Evolutionary conservation across 805 yeast species (phyloP).

Genomic region (Yarrowia sp.): DNA sequence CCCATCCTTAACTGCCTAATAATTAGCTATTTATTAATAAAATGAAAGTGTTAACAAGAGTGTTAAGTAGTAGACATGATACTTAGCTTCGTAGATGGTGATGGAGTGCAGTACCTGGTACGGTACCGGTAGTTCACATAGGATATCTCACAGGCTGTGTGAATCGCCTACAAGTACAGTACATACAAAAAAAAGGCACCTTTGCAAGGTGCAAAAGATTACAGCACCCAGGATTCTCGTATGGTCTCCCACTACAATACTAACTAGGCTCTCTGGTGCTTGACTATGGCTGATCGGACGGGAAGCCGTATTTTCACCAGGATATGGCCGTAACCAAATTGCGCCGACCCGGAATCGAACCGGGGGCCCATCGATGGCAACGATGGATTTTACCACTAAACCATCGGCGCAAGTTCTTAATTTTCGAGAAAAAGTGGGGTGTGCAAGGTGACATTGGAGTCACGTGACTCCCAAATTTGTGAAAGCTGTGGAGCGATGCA

Average conservation of each 20-base stretch:
- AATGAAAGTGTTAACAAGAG: not conserved
- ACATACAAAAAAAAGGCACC: too few relatives aligned
- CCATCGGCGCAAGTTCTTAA: slow-evolving; percentile 10
- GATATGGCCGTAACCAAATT: slow-evolving; percentile 28
- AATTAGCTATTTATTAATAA: slow-evolving; percentile 13
- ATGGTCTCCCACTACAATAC: slow-evolving; percentile 34
- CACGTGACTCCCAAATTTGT: slow-evolving; percentile 9
- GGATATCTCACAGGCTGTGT: too few relatives aligned
- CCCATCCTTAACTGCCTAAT: not conserved
- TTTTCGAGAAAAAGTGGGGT: too few relatives aligned
- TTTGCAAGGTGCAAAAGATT: not conserved
- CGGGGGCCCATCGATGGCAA: slow-evolving; percentile 37
- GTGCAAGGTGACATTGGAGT: not conserved
- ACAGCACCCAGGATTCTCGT: slow-evolving; percentile 33
- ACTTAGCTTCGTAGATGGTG: too few relatives aligned
- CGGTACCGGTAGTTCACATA: too few relatives aligned
- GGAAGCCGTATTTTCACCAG: slow-evolving; percentile 33
- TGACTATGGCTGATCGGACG: slow-evolving; percentile 35
- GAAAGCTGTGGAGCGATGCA: too few relatives aligned
- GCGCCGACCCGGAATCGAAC: slow-evolving; percentile 37
- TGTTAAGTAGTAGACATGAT: too few relatives aligned
- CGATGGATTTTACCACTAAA: slow-evolving; percentile 35
- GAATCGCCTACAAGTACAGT: too few relatives aligned
- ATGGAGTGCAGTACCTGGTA: too few relatives aligned
- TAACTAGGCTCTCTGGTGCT: slow-evolving; percentile 34